phyloP scores from a whole-genome alignment of 257 asterid genomes.

The Ehretia macrophylla region DNA sequence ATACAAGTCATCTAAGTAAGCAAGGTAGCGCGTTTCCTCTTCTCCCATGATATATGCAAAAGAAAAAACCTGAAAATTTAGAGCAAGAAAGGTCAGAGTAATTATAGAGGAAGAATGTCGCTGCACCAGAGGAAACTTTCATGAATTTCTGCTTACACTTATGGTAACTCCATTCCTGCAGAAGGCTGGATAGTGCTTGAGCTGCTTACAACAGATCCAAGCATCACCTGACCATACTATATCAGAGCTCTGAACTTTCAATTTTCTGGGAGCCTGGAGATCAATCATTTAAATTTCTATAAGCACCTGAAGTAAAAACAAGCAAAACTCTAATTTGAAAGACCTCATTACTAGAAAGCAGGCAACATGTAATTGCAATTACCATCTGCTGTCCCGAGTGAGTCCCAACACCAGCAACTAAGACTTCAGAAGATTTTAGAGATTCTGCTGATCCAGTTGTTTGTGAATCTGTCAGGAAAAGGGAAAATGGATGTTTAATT shows the following conservation, averaged over 20 bases:
- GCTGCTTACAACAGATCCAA: constrained; percentile 39
- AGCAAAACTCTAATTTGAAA: neutral
- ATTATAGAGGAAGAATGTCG: neutral
- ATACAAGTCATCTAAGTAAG: constrained; percentile 53
- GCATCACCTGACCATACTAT: constrained; percentile 50
- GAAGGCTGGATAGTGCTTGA: constrained; percentile 52
- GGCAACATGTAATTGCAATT: constrained; percentile 9
- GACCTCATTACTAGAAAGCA: neutral
- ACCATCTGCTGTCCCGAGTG: constrained; percentile 14
- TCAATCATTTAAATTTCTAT: neutral
- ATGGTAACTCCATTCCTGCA: constrained; percentile 28
- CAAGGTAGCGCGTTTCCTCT: constrained; percentile 27
- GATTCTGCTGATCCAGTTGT: constrained; percentile 11
- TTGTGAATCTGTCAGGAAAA: constrained; percentile 23
- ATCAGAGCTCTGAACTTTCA: constrained; percentile 19
- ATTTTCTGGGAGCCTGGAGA: constrained; percentile 16
- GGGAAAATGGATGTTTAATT: neutral
- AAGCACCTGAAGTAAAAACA: constrained; percentile 16
- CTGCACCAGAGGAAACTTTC: neutral
- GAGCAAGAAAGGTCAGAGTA: neutral
- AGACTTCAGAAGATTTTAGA: neutral
- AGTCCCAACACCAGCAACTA: constrained; percentile 18
- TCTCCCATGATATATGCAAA: constrained; percentile 35
- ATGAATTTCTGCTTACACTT: constrained; percentile 28
- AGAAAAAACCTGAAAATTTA: constrained; percentile 41